Percentiles rank a stretch among this genome's conserved stretches.
Evolutionary conservation across 352 stramenopile genomes (phyloP).

Genomic region (Halophytophthora polymorphica): DNA sequence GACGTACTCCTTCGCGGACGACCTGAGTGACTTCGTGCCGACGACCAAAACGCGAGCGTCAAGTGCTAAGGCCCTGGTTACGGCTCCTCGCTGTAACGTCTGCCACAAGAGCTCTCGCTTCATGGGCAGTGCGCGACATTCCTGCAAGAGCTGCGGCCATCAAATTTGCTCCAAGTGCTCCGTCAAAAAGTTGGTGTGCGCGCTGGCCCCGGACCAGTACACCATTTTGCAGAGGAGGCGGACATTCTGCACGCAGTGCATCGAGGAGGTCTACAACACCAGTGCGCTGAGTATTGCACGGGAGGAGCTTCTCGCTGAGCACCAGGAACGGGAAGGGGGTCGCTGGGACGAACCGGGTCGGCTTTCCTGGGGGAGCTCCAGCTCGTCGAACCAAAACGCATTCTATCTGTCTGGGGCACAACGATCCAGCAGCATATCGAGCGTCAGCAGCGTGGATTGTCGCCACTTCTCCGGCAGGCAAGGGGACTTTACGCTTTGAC

Average conservation of each 20-base stretch:
- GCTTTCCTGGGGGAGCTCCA: constrained; percentile 8
- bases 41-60: constrained; percentile 3
- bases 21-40: constrained; percentile 24
- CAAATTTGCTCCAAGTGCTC: constrained; percentile 35
- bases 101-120: constrained; percentile 25
- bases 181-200: constrained; percentile 32
- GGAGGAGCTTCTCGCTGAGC: constrained; percentile 26
- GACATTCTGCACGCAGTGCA: constrained; percentile 30
- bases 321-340: neutral
- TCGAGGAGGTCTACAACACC: constrained; percentile 21
- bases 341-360: constrained; percentile 3
- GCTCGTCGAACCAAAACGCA: constrained; percentile 1
- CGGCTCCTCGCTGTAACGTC: constrained; percentile 13
- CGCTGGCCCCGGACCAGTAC: constrained; percentile 31
- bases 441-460: constrained; percentile 3
- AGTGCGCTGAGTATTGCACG: constrained; percentile 28
- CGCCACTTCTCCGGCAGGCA: neutral
- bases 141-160: constrained; percentile 29
- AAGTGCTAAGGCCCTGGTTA: constrained; percentile 2
- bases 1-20: constrained; percentile 33
- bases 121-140: constrained; percentile 3
- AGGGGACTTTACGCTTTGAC: neutral
- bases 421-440: constrained; percentile 17
- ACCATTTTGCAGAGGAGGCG: constrained; percentile 30
- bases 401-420: constrained; percentile 7